Base-by-base conservation (phyloP, 352 stramenopile species). In the Phytopythium mirpurense region DNA sequence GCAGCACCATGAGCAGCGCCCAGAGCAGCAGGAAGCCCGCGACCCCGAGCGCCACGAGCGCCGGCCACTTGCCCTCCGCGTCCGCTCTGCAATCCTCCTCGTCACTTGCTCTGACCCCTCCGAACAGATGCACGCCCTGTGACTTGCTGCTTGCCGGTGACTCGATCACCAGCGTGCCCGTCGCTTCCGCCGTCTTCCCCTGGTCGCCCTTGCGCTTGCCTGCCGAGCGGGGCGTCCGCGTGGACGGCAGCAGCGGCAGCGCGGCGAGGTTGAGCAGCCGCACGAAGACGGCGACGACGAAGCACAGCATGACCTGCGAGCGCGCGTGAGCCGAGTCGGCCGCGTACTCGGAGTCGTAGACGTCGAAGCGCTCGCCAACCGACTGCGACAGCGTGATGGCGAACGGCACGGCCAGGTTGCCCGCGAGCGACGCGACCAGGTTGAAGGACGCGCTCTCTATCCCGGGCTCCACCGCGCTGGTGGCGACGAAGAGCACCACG, bases 301-400 rank as follows among this genome's bases (percentile, higher is more conserved):
- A 63, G 46, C 72, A 80, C 19, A 70, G 71, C 47, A 85, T 68
- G 43, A 70, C 66, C 23, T 81, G 62, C 44, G 56, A 64, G 6
- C 74, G 74, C 43, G 68, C 72, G 21, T 73, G 50, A 35, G 41
- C 59, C 11, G 70, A 78, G 57, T 86, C 74, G 1, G 53, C 54
- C 15, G 56, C 57, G 53, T 79, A 83, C 31, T 84, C 74, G 15
- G 51, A 67, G 52, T 88, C 68, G 41, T 74, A 87, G 2, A 74
- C 67, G 37, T 87, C 73, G n/a, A 90, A 86, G 48, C 68, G 71
- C 15, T 70, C 62, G 40, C 77, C 77, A 24, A 90, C 69, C 18
- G 72, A 78, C 44, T 88, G 77, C 12, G 80, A 86, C 18, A 88
- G 56, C 42, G 75, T 81, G 36, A 72, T 67, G 5, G 77, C 62